Percentiles rank a stretch among this genome's conserved stretches.
Conservation (phyloP, 257 asterid species). For the Primulina huaijiensis region DNA sequence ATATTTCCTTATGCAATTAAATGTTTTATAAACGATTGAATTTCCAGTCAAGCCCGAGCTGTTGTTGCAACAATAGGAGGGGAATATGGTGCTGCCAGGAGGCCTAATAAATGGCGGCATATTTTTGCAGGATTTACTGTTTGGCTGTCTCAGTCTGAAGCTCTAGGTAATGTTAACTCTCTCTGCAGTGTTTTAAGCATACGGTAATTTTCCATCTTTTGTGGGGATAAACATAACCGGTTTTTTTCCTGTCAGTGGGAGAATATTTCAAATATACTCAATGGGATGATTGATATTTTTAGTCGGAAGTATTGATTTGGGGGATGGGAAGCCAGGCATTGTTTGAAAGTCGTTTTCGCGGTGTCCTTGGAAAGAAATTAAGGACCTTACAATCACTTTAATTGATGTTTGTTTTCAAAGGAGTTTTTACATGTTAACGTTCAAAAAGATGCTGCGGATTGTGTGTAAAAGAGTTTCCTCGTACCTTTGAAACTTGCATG, state of each 20-base stretch:
- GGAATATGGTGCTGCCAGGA: conserved; percentile 62
- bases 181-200: conserved; percentile 1
- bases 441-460: no score
- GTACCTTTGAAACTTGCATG: no score
- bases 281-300: background rate
- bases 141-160: conserved; percentile 85
- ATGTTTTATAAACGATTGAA: conserved; percentile 20
- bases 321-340: background rate
- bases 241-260: conserved; percentile 7
- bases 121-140: conserved; percentile 79
- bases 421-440: no score
- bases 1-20: conserved; percentile 12
- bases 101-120: conserved; percentile 69
- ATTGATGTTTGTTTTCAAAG: no score
- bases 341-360: background rate
- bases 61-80: conserved; percentile 92
- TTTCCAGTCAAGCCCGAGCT: conserved; percentile 81
- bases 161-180: conserved; percentile 48
- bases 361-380: background rate
- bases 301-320: background rate
- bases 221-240: background rate
- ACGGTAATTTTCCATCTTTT: conserved; percentile 9
- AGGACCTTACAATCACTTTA: background rate
- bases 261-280: background rate
- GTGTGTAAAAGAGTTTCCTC: no score